Evolutionary conservation across 768 basidiomycete species (phyloP).

Genomic region (Macrolepiota dolichaula): DNA sequence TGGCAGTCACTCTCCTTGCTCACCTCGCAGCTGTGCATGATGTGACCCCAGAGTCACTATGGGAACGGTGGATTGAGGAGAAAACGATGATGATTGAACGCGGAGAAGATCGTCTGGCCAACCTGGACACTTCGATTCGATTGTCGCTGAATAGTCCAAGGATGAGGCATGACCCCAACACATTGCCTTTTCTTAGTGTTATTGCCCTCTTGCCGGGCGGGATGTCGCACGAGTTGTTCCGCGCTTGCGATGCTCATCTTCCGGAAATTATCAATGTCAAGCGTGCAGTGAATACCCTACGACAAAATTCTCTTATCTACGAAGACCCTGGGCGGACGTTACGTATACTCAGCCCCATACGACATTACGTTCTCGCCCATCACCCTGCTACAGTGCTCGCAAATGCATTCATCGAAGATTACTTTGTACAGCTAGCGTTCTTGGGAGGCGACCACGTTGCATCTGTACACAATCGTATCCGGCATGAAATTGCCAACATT

Average conservation of each 20-base stretch:
- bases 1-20: conserved; percentile 29
- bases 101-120: conserved; percentile 24
- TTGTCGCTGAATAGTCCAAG: conserved; percentile 27
- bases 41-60: conserved; percentile 24
- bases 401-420: conserved; percentile 19
- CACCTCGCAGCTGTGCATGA: conserved; percentile 28
- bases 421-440: conserved; percentile 20
- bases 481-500: conserved; percentile 22
- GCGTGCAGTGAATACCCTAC: conserved; percentile 23
- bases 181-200: conserved; percentile 22
- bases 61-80: conserved; percentile 27
- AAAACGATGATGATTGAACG: conserved; percentile 24
- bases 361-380: conserved; percentile 20
- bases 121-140: conserved; percentile 27
- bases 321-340: conserved; percentile 18
- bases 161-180: conserved; percentile 22
- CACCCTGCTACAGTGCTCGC: conserved; percentile 19
- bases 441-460: conserved; percentile 13
- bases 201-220: conserved; percentile 28
- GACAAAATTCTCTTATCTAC: conserved; percentile 24
- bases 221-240: conserved; percentile 17
- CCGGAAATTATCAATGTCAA: conserved; percentile 18
- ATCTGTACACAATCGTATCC: conserved; percentile 14
- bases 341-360: conserved; percentile 26
- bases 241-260: conserved; percentile 16